These are phyloP conservation scores for Sextonia rubra DNA, from an alignment of 164 flowering plant genomes.

Conservation along the genomic window DNA sequence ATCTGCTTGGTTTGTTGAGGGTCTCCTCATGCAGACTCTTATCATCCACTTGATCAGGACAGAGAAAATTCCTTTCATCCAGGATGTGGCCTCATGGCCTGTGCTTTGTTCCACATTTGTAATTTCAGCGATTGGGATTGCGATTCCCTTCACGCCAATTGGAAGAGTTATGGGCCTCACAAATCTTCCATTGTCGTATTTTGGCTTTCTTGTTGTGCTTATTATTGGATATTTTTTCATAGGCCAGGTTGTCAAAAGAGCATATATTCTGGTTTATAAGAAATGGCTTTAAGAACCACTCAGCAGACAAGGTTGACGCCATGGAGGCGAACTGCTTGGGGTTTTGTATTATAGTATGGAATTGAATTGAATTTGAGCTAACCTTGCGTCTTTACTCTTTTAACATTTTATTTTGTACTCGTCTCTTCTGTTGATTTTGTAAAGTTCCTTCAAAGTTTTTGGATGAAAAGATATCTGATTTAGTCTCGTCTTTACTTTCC, in stretches of 20 bases:
- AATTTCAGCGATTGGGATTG: slow-evolving; percentile 54
- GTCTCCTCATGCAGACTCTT: slow-evolving; percentile 76
- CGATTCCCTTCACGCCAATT: slow-evolving; percentile 45
- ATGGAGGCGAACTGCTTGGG: not conserved
- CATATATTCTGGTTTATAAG: slow-evolving; percentile 47
- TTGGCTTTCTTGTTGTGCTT: slow-evolving; percentile 57
- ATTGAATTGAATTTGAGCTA: not conserved
- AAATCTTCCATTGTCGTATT: slow-evolving; percentile 51
- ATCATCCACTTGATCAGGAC: slow-evolving; percentile 69
- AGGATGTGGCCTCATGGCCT: slow-evolving; percentile 70
- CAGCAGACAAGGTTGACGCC: not conserved
- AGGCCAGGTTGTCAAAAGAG: slow-evolving; percentile 60
- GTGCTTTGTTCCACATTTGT: slow-evolving; percentile 53
- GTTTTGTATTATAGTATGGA: not conserved
- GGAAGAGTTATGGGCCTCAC: slow-evolving; percentile 47
- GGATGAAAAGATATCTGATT: too few relatives aligned
- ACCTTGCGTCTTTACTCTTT: not conserved
- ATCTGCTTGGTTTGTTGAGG: slow-evolving; percentile 63
- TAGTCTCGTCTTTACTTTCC: too few relatives aligned
- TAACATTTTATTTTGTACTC: not conserved
- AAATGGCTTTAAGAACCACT: slow-evolving; percentile 45
- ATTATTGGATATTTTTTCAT: slow-evolving; percentile 53
- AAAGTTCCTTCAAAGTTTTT: too few relatives aligned
- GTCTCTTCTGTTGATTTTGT: not conserved
- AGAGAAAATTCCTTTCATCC: slow-evolving; percentile 69